Percentiles rank a stretch among this genome's conserved stretches.
These are phyloP conservation scores for Phialophora expanda DNA, from an alignment of 2,329 filamentous ascomycete species.

Conservation along the genomic window DNA sequence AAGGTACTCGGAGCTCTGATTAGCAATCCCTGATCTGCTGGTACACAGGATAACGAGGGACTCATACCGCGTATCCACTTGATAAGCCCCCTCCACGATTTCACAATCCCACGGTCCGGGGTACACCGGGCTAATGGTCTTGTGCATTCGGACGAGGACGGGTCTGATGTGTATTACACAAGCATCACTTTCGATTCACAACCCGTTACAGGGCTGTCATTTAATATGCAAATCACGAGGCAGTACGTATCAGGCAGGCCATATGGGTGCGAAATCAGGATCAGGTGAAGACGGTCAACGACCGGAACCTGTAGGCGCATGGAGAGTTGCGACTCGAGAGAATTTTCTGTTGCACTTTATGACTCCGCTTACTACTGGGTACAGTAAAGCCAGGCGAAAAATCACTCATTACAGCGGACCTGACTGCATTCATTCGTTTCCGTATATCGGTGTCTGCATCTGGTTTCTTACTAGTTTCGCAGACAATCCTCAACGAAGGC, in stretches of 20 bases:
- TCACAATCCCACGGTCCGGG: not conserved
- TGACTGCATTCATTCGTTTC: not conserved
- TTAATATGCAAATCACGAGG: not conserved
- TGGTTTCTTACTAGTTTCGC: not conserved
- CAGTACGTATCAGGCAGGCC: not conserved
- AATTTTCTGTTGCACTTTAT: not conserved
- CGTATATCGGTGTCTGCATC: not conserved
- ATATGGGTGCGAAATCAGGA: not conserved
- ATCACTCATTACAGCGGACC: not conserved
- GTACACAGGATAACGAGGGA: not conserved
- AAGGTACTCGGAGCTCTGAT: not conserved
- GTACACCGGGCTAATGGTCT: too few species aligned
- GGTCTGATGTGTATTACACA: not conserved
- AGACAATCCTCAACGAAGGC: conserved; percentile 43
- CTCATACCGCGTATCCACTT: not conserved
- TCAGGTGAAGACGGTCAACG: not conserved
- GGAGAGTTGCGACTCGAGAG: not conserved
- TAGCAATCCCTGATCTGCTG: not conserved
- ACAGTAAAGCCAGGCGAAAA: not conserved
- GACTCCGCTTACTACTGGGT: not conserved
- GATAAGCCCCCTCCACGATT: not conserved
- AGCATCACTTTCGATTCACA: not conserved
- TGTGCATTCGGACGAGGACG: too few species aligned
- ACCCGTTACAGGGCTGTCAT: not conserved
- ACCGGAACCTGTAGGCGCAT: too few species aligned